A percentile compares a stretch with the other conserved stretches of the same genome.
Evolutionary conservation across 2,329 filamentous ascomycete species (phyloP).

Genomic region (Shiraia sp.): DNA sequence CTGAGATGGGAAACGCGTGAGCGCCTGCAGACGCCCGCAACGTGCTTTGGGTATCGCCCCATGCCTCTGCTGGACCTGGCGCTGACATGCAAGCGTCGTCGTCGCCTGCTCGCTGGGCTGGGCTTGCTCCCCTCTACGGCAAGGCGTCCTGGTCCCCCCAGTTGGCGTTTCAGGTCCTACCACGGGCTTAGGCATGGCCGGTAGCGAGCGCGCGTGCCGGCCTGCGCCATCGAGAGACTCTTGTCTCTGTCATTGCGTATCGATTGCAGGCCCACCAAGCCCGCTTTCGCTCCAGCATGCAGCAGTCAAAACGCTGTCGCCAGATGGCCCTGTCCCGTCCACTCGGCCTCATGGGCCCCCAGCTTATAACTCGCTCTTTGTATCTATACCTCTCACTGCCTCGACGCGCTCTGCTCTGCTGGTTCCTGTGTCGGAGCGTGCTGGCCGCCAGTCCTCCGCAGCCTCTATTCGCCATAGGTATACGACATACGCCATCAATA

Average conservation of each 20-base stretch:
- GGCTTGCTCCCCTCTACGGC: too few species aligned
- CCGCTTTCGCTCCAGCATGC: slow-evolving; percentile 13
- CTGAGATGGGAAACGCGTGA: slow-evolving; percentile 6
- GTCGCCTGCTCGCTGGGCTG: too few species aligned
- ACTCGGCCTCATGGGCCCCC: background rate
- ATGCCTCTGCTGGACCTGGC: background rate
- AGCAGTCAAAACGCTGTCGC: slow-evolving; percentile 5
- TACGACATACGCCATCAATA: slow-evolving; percentile 28
- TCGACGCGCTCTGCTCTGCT: background rate
- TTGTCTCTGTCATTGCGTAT: too few species aligned
- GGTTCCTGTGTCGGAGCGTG: too few species aligned
- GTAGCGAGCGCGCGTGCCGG: slow-evolving; percentile 14
- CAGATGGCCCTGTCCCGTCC: background rate
- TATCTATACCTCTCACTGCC: too few species aligned
- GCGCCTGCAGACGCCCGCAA: background rate
- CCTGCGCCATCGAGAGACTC: too few species aligned
- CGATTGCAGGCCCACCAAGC: slow-evolving; percentile 12
- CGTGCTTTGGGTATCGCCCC: slow-evolving; percentile 2
- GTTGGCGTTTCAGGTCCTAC: slow-evolving; percentile 14
- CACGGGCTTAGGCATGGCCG: slow-evolving; percentile 3
- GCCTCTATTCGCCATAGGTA: slow-evolving; percentile 30
- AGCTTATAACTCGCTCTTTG: too few species aligned
- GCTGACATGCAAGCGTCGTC: too few species aligned
- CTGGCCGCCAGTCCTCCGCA: too few species aligned
- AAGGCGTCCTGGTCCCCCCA: background rate